phyloP scores from a whole-genome alignment of 1,284 basidiomycete genomes.

The Cystobasidium sp. region DNA sequence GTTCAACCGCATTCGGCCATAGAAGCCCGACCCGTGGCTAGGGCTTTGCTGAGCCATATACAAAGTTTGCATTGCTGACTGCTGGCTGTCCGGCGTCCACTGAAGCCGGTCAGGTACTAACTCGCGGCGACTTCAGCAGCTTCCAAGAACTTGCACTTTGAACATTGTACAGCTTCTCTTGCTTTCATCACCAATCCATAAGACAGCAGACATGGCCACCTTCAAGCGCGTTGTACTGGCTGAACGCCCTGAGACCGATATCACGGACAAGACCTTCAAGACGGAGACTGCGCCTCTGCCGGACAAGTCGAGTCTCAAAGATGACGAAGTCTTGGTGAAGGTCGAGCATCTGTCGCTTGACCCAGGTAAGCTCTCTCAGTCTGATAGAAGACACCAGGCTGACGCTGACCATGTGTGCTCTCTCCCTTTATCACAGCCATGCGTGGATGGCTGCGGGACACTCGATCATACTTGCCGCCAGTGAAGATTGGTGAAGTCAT shows the following conservation, averaged over 20 bases:
- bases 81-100: not conserved
- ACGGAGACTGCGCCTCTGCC: slow-evolving; percentile 30
- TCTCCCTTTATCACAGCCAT: slow-evolving; percentile 39
- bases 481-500: slow-evolving; percentile 49
- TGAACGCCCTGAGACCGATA: slow-evolving; percentile 53
- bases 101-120: slow-evolving; percentile 6
- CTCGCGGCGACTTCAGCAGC: not conserved
- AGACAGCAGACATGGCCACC: slow-evolving; percentile 4
- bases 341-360: slow-evolving; percentile 56
- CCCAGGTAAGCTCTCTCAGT: slow-evolving; percentile 46
- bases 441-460: slow-evolving; percentile 52
- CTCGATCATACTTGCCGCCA: slow-evolving; percentile 49
- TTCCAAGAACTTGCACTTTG: not conserved
- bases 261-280: slow-evolving; percentile 52
- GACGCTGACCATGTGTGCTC: not conserved
- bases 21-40: too few species aligned
- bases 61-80: not conserved
- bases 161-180: not conserved
- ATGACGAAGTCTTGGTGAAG: slow-evolving; percentile 53
- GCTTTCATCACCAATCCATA: not conserved
- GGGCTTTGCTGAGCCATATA: not conserved
- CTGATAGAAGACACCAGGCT: not conserved
- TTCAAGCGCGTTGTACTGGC: slow-evolving; percentile 54
- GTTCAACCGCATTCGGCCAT: too few species aligned
- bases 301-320: slow-evolving; percentile 22